Base-by-base conservation (phyloP, 2,329 filamentous ascomycete genomes). In the Pseudopithomyces chartarum region DNA sequence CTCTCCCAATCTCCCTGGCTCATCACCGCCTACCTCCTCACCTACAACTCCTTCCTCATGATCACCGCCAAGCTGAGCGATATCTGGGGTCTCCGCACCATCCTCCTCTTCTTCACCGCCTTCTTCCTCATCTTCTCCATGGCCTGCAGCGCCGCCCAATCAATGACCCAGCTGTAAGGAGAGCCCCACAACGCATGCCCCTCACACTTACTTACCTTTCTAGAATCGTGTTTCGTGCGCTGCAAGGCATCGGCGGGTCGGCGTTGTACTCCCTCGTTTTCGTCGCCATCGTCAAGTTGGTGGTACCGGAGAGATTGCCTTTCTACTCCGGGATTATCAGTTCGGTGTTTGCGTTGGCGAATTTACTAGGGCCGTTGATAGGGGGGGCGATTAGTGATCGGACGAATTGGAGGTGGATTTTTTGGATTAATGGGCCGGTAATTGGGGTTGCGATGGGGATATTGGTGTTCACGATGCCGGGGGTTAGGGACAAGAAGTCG, bases 191-290 rank as follows among this genome's bases (percentile, higher is more conserved):
- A 5, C 4, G 26, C 8, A 4, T 8, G 17, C 23, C n/a, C 23
- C 6, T 33, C 10, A n/a, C 19, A 17, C 10, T 45, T 19, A 45
- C 33, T 29, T 36, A 22, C 19, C 29, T 11, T 8, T 29, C 5
- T 26, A 72, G 68, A 11, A 78, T 81, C 51, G 60, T 74, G 2
- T 73, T 74, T 42, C 73, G 71, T 11, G 71, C 73, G 7, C 67
- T 74, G 13, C 80, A 82, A 63, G 80, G 81, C 8, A 70, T 82
- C 1, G 80, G 80, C 7, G 80, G 75, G 10, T 81, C 79, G 1
- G 80, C 79, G 0, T 78, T 81, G n/a, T 81, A 80, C 57, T 76
- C 78, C 4, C 69, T 83, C 38, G 74, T 75, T 2, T 73, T 73
- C 48, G 70, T 74, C 3, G 54, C 66, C 5, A 66, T 73, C 17